Evolutionary conservation across 495 filamentous ascomycete species (phyloP).

Genomic region (Beverwykella pulmonaria): DNA sequence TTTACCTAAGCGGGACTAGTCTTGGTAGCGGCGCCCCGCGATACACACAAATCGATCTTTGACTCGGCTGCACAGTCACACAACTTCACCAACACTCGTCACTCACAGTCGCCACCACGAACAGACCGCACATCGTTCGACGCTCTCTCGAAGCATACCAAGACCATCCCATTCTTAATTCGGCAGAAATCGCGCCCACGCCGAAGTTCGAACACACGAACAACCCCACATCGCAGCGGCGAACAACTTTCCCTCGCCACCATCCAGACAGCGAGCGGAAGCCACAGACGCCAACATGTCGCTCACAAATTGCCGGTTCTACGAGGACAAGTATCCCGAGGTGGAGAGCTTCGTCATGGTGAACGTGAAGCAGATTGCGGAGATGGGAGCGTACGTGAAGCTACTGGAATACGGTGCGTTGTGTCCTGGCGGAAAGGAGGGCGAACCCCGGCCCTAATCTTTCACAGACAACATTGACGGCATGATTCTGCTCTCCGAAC

Average conservation of each 20-base stretch:
- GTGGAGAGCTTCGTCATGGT: constrained; percentile 99
- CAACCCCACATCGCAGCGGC: background rate
- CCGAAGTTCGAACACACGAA: background rate
- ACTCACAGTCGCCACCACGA: background rate
- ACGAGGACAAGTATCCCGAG: constrained; percentile 98
- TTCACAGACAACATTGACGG: constrained; percentile 87
- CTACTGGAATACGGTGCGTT: constrained; percentile 81
- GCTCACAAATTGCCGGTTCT: constrained; percentile 97
- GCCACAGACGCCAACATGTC: constrained; percentile 66
- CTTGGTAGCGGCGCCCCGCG: background rate
- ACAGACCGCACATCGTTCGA: background rate
- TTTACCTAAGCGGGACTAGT: background rate
- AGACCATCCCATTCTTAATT: background rate
- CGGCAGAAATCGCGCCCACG: background rate
- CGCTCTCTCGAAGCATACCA: background rate
- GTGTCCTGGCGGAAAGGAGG: background rate
- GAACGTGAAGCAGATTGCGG: constrained; percentile 74
- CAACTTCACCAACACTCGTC: background rate
- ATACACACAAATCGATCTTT: constrained; percentile 1
- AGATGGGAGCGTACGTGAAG: constrained; percentile 99
- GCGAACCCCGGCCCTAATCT: background rate
- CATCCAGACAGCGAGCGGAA: background rate
- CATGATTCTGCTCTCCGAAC: constrained; percentile 97
- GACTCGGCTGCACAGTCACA: background rate
- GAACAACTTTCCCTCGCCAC: background rate